phyloP scores from a whole-genome alignment of 2,329 filamentous ascomycete species.

The Lachnellula subtilissima region DNA sequence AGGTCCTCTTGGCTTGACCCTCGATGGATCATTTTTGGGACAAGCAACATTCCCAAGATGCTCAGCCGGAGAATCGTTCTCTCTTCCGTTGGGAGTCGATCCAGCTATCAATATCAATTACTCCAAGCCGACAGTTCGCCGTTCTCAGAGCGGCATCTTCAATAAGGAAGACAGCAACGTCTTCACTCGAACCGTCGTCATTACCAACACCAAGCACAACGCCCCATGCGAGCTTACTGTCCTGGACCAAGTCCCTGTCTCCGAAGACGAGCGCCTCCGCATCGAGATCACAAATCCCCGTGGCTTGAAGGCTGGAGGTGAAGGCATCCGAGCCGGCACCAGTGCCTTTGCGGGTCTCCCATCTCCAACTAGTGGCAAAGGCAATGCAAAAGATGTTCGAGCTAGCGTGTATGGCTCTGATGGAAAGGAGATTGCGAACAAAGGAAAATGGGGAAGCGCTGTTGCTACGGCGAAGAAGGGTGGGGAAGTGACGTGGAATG shows the following conservation, averaged over 20 bases:
- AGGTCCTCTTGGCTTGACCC: slow-evolving; percentile 52
- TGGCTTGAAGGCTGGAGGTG: slow-evolving; percentile 40
- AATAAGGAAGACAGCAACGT: slow-evolving; percentile 47
- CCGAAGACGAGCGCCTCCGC: slow-evolving; percentile 52
- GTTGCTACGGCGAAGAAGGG: slow-evolving; percentile 48
- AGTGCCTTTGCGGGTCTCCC: slow-evolving; percentile 1
- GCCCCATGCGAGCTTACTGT: slow-evolving; percentile 43
- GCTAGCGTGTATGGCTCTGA: slow-evolving; percentile 22
- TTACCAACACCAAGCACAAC: slow-evolving; percentile 47
- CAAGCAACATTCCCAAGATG: slow-evolving; percentile 51
- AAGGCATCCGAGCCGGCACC: slow-evolving; percentile 35
- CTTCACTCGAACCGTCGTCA: slow-evolving; percentile 44
- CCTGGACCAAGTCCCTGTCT: slow-evolving; percentile 58
- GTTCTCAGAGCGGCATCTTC: slow-evolving; percentile 48
- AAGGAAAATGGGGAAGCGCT: slow-evolving; percentile 48
- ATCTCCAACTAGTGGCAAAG: slow-evolving; percentile 8
- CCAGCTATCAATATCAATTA: slow-evolving; percentile 52
- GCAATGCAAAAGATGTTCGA: slow-evolving; percentile 15
- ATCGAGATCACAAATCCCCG: slow-evolving; percentile 47
- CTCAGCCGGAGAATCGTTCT: slow-evolving; percentile 49
- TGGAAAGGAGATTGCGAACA: slow-evolving; percentile 28
- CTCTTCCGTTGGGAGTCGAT: slow-evolving; percentile 54
- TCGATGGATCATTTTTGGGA: slow-evolving; percentile 61
- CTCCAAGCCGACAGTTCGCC: slow-evolving; percentile 49
- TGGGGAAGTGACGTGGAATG: slow-evolving; percentile 55